A percentile compares a stretch with the other conserved stretches of the same genome.
Evolutionary conservation across 306 rosid genomes (phyloP).

Genomic region (Casuarina cunninghamiana): DNA sequence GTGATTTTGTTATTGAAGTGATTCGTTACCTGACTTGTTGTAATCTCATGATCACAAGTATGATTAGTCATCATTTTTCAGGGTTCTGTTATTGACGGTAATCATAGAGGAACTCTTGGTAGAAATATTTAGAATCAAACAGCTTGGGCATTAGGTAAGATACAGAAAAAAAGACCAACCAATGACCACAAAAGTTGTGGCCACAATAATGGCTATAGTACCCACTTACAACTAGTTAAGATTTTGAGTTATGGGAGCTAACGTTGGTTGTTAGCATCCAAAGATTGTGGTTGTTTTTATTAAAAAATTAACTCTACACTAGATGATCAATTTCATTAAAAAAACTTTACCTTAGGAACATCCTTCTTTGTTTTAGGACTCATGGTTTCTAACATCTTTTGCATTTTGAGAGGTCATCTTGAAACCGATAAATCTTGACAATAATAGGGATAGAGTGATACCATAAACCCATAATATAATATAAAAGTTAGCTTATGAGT

Average conservation of each 20-base stretch:
- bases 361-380: no score
- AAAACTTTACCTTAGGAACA: no score
- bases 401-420: no score
- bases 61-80: slow-evolving; percentile 2
- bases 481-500: no score
- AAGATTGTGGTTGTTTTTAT: no score
- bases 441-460: no score
- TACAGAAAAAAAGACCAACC: background rate
- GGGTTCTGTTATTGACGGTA: no score
- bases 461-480: no score
- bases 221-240: background rate
- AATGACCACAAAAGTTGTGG: background rate
- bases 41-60: background rate
- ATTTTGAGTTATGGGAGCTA: background rate
- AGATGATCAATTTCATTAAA: no score
- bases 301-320: no score
- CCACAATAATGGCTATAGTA: background rate
- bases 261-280: background rate
- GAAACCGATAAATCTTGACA: no score
- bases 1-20: background rate
- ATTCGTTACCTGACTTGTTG: background rate
- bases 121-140: background rate
- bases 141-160: background rate
- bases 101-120: background rate
- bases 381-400: no score